Base-by-base conservation (phyloP, 1,139 yeast species). In the Zygosaccharomyces pseudobailii region DNA sequence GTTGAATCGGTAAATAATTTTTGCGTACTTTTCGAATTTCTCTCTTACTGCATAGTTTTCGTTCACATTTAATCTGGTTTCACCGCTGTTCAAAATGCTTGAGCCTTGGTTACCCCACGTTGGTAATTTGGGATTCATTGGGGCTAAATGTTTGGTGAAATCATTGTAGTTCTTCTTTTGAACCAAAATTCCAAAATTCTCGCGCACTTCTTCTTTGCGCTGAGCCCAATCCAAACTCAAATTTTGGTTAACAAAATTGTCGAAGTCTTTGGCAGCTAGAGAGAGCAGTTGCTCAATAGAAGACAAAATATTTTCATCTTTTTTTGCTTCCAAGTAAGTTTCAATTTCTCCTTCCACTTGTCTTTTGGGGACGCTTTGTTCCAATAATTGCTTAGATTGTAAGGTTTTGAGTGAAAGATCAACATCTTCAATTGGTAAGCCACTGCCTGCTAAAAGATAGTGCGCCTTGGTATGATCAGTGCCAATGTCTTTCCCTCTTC, bases 391-490 rank as follows among this genome's bases (percentile, higher is more conserved):
- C 22, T 53, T 46, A 13, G 54, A 48, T 43, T 68, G 65, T 22
- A 71, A 57, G 20, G 56, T 60, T 32, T 75, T 76, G 54, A 84
- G 70, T 46, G 87, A 90, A 40, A 75, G 73, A 55, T 86, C 90
- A 41, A 92, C 83, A 48, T 88, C 95, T 59, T 88, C 96, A 38
- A 95, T 87, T 48, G 88, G 84, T 46, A 90, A 76, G 0, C 96
- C 97, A 61, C 94, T 85, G 0, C 94, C 87, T 2, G 97, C 96
- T 47, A 92, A 73, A 40, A 90, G 71, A 63, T 90, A 90, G 60
- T 89, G 97, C 0, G 97, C 97, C 58, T 85, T 87, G 2, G 96
- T 87, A 62, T 78, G 85, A 52, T 80, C 78, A 19, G 70, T 57
- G 30, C 66, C 67, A 24, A 48, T 60, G 65, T 64, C 61, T 8